Evolutionary conservation across 2,329 filamentous ascomycete species (phyloP).

Genomic region (Coniochaeta sp.): DNA sequence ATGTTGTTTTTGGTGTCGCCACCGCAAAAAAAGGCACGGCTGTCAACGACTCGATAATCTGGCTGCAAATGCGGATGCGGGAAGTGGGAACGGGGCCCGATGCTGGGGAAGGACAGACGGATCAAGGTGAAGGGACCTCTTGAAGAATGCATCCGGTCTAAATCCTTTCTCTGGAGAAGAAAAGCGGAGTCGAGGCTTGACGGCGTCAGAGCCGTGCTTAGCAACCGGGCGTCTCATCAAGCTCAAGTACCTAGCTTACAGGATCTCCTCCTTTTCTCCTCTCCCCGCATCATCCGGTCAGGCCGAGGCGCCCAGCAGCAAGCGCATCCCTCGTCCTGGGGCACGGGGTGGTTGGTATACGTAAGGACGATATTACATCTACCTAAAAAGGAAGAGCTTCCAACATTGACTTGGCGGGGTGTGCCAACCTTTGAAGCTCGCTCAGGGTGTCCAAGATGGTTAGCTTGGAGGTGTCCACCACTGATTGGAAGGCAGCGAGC

Average conservation of each 20-base stretch:
- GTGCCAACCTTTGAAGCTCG: neutral
- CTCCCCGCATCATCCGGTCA: neutral
- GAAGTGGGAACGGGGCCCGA: neutral
- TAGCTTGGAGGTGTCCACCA: neutral
- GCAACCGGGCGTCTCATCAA: neutral
- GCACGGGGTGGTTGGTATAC: neutral
- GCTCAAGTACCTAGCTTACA: neutral
- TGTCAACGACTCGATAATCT: neutral
- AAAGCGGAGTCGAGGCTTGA: neutral
- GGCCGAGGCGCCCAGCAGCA: neutral
- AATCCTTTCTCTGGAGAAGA: conserved; percentile 1
- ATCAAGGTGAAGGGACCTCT: neutral
- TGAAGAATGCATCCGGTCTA: neutral
- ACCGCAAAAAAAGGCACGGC: neutral
- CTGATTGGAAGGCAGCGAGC: neutral
- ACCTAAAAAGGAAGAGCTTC: neutral
- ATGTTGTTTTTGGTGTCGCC: neutral
- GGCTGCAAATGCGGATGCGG: neutral
- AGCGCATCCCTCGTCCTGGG: neutral
- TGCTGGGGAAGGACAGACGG: neutral
- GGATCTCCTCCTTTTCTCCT: neutral
- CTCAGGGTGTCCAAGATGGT: neutral
- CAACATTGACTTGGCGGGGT: neutral
- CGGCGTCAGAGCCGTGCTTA: neutral
- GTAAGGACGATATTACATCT: neutral